phyloP scores from a whole-genome alignment of 2,329 filamentous ascomycete genomes.

The Teratosphaeria viscida region DNA sequence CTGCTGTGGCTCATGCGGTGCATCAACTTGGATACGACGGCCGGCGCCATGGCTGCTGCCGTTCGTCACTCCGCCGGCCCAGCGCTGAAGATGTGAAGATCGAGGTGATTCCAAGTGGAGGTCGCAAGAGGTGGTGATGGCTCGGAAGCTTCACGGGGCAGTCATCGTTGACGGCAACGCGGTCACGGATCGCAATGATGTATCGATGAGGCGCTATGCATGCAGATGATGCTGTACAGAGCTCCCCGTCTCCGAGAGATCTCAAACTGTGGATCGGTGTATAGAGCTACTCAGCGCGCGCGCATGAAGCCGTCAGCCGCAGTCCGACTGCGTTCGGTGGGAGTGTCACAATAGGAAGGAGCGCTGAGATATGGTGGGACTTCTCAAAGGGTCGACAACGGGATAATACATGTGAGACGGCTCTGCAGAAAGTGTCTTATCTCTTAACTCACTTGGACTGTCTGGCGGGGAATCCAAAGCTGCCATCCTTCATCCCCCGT shows the following conservation, averaged over 20 bases:
- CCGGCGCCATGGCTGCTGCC: constrained; percentile 19
- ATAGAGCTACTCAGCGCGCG: neutral
- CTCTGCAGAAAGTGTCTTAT: neutral
- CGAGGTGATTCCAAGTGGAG: neutral
- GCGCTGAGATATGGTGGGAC: neutral
- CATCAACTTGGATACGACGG: constrained; percentile 25
- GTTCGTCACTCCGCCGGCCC: neutral
- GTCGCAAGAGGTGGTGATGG: neutral
- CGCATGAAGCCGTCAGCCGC: neutral
- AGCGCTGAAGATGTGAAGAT: neutral
- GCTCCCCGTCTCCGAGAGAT: neutral
- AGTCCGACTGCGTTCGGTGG: neutral
- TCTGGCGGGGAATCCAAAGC: neutral
- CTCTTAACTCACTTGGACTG: neutral
- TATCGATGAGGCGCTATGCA: neutral
- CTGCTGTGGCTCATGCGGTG: constrained; percentile 25
- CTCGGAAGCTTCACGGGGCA: neutral
- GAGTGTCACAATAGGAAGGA: neutral
- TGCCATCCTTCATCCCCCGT: neutral
- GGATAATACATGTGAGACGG: neutral
- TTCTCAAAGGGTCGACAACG: neutral
- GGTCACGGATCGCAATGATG: neutral
- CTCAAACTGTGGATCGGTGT: neutral
- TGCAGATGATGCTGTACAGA: neutral
- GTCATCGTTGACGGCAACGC: neutral